Base-by-base conservation (phyloP, 768 basidiomycete genomes). In the Agaricus bisporus region DNA sequence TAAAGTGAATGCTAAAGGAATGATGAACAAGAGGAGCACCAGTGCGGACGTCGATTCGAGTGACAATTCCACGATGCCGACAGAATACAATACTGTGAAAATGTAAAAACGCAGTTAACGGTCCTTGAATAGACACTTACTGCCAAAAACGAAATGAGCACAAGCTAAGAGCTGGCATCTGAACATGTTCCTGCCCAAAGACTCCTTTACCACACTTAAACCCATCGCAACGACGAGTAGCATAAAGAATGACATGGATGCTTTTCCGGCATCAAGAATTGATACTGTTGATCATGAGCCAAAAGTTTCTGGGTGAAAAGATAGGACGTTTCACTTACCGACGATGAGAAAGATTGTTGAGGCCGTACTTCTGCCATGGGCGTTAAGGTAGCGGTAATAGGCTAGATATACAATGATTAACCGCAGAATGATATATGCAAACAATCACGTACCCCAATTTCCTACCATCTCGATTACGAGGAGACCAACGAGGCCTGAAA, bases 371-470 rank as follows among this genome's bases (percentile, higher is more conserved):
- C 74, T 84, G 15, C 85, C 88, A 58, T 92, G 88, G 2, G 86
- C 86, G 65, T 98, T 98, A 58, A 98, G 82, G 67, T 93, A 98
- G 51, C 92, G 83, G 66, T 98, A 97, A 70, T 98, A 99, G 2
- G 82, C 93, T 87, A 62, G 42, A 50, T 28, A 58, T 26, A 15
- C 50, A 14, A 52, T 61, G 25, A 62, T 58, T 28, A 20, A 22
- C 11, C 32, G 32, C 32, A 20, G 49, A 9, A 45, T 10, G 7
- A 46, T n/a, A n/a, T n/a, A 54, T 15, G 28, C 7, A 44, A 15
- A 15, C 43, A 36, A 7, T 14, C 17, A 68, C 78, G 55, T 55
- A 86, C 90, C 87, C 84, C 87, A 94, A 63, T 88, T 89, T 6
- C 91, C 91, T 15, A 95, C 73, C 90, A 97, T 98, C 67, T 99